Base-by-base conservation (phyloP, 108 stramenopile genomes). In the Pseudonitzschia multiseries region DNA sequence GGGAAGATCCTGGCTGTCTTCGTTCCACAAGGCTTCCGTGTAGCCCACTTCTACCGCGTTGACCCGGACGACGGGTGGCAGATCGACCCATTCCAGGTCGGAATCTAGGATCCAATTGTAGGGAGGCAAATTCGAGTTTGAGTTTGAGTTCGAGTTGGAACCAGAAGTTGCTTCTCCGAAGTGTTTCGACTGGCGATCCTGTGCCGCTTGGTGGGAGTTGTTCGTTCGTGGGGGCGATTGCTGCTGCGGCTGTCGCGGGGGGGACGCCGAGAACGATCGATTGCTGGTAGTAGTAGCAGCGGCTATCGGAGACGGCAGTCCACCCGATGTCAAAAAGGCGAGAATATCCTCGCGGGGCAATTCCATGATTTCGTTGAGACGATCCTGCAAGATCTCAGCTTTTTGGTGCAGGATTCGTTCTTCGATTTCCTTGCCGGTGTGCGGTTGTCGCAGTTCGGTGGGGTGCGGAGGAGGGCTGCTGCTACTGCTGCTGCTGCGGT, bases 81-180 rank as follows among this genome's bases (percentile, higher is more conserved):
- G 29, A 14, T 62, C 61, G 4, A 4, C 6, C 61, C 61, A 62
- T 6, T 31, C 29, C 14, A 31, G 28, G 5, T 33, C 36, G 29
- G 28, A 62, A 21, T 62, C 61, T 4, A 62, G 29, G 32, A 62
- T 62, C 61, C 61, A 62, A n/a, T 62, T 62, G 36, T 48, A 48
- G 46, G 46, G 36, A 36, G 2, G 36, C 36, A 6, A 6, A 36
- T 36, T 2, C 24, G 24, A 54, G n/a, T n/a, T n/a, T 54, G n/a
- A 15, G 15, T 15, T 54, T 14, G n/a, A n/a, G 0, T 53, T 53
- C 24, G n/a, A n/a, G 0, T 54, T 24, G 10, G n/a, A 8, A 6
- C n/a, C n/a, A n/a, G n/a, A n/a, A n/a, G n/a, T n/a, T n/a, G n/a
- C 8, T 14, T 14, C 13, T 54, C 14, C 14, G 0, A 24, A 21